Evolutionary conservation across 441 rosid species (phyloP).

Genomic region (Pelargonium myrrhifolium): DNA sequence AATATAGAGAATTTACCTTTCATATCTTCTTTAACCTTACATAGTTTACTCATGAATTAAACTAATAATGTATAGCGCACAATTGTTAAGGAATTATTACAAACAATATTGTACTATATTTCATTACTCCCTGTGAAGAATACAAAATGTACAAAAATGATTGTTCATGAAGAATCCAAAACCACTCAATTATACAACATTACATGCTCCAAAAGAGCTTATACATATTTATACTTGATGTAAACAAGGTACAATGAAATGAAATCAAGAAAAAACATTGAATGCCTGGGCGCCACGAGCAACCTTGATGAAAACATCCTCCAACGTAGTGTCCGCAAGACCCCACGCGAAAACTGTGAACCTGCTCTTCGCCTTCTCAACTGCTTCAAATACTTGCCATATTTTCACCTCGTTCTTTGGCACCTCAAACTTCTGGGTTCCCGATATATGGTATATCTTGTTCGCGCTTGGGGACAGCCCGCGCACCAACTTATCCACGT

Average conservation of each 20-base stretch:
- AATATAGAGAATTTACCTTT: no score
- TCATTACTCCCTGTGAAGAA: no score
- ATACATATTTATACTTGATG: no score
- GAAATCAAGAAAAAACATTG: neutral
- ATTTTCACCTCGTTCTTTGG: slow-evolving; percentile 66
- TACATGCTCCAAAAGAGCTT: no score
- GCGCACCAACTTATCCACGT: slow-evolving; percentile 53
- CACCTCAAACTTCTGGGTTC: slow-evolving; percentile 91
- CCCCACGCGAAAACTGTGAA: neutral
- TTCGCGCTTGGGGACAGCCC: slow-evolving; percentile 54
- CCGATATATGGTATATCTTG: slow-evolving; percentile 66
- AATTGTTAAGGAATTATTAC: no score
- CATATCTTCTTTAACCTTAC: no score
- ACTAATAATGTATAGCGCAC: no score
- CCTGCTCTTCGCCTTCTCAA: slow-evolving; percentile 27
- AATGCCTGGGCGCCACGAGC: neutral
- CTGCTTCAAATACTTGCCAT: slow-evolving; percentile 62
- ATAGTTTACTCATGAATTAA: no score
- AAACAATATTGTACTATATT: no score
- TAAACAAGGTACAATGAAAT: neutral
- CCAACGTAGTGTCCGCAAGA: neutral
- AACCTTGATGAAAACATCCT: neutral
- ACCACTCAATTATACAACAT: no score
- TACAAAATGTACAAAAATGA: no score
- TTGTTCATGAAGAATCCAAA: no score